Conservation (phyloP, 163 green algal species). For the Coccomyxa subellipsoidea region DNA sequence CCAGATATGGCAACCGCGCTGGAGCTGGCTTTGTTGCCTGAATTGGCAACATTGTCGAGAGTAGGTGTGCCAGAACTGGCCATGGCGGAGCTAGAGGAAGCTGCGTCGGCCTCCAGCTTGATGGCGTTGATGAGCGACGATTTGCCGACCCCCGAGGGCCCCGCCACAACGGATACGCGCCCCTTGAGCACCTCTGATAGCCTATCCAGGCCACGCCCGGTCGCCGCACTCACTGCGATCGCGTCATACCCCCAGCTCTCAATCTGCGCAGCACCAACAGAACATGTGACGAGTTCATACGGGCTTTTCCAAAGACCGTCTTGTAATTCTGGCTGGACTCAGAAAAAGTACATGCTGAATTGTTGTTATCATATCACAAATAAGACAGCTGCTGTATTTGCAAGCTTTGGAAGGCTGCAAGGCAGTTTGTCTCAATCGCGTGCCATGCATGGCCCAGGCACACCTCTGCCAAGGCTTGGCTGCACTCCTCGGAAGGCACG, state of each 20-base stretch:
- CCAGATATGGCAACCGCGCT: not conserved
- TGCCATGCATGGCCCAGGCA: too few species aligned
- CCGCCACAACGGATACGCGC: constrained; percentile 73
- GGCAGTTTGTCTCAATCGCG: too few species aligned
- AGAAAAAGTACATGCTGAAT: too few species aligned
- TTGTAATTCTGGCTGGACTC: too few species aligned
- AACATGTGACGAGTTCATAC: too few species aligned
- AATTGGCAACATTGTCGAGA: constrained; percentile 1
- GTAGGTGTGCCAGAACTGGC: constrained; percentile 1
- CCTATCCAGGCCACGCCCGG: constrained; percentile 53
- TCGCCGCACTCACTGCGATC: constrained; percentile 65
- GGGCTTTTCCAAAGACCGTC: too few species aligned
- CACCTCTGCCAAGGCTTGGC: not conserved
- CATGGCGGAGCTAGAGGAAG: too few species aligned
- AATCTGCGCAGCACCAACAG: constrained; percentile 31
- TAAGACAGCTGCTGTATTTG: too few species aligned
- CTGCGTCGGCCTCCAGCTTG: not conserved
- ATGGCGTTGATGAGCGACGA: constrained; percentile 93
- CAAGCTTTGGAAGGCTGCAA: too few species aligned
- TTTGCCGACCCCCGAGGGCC: constrained; percentile 91
- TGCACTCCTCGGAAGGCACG: constrained; percentile 26
- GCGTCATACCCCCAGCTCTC: constrained; percentile 80
- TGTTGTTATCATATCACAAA: too few species aligned
- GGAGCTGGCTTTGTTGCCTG: not conserved
- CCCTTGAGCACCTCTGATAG: constrained; percentile 54